Evolutionary conservation across 2,329 filamentous ascomycete species (phyloP).

Genomic region (Colletotrichum viniferum): DNA sequence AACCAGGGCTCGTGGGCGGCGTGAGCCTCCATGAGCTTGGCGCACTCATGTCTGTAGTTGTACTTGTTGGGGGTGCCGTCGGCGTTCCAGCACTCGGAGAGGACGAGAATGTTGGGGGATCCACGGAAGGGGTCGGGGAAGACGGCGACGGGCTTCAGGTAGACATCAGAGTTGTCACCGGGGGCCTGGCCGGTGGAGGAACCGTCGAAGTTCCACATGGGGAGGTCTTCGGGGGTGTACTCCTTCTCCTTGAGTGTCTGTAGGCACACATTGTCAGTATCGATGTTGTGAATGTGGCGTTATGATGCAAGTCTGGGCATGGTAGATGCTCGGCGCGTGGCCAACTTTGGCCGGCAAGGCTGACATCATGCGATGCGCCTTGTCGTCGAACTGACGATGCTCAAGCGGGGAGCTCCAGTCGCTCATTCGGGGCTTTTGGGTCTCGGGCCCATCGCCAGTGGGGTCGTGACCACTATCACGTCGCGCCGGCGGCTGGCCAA

Average conservation of each 20-base stretch:
- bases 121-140: conserved; percentile 92
- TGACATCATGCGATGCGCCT: conserved; percentile 13
- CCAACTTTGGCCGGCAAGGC: not conserved
- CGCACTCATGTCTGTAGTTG: conserved; percentile 95
- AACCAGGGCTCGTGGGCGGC: conserved; percentile 91
- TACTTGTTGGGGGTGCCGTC: conserved; percentile 97
- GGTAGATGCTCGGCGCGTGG: not conserved
- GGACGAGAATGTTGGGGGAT: conserved; percentile 90
- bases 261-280: conserved; percentile 20
- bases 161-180: conserved; percentile 96
- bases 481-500: conserved; percentile 6
- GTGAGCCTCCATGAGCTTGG: conserved; percentile 88
- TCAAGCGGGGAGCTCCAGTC: conserved; percentile 2
- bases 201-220: conserved; percentile 67
- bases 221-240: conserved; percentile 56
- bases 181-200: conserved; percentile 92
- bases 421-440: not conserved
- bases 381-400: conserved; percentile 15
- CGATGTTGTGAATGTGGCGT: not conserved
- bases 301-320: not conserved
- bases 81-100: conserved; percentile 92
- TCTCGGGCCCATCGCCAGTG: not conserved
- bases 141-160: conserved; percentile 87
- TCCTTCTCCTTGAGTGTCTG: conserved; percentile 57
- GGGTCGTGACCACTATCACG: not conserved